Evolutionary conservation across 805 yeast species (phyloP), one percentile per base, ranked within the genome.

Genomic region (Ogataea methylovora): DNA sequence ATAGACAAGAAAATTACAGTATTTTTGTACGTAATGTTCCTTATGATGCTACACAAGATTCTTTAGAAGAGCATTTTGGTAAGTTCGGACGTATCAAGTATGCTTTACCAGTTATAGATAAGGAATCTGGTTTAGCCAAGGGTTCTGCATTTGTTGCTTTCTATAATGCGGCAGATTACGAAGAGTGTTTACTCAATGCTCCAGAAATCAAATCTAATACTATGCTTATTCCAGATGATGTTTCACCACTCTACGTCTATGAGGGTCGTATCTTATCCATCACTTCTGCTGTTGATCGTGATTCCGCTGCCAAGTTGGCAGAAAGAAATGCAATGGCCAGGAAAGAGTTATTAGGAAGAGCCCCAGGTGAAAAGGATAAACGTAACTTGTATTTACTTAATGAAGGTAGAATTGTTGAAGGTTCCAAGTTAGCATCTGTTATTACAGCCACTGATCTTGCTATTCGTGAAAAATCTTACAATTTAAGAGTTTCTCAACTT

Each of bases 61-160:
- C 79, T 2, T 66, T 92, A 26, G 69, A 65, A 31, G 85, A 77
- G 34, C 97, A 90, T 55, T 92, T 92, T 50, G 58, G 61, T 38
- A 71, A 76, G 45, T 87, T 92, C 54, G 98, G 98, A 10, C 72
- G 83, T 6, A 86, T 92, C 16, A 80, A 82, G 47, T 92, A 87
- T 54, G 98, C 98, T 1, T 68, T 92, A 29, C 96, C 97, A 0
- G 98, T 92, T 11, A 67, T 81, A 42, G 98, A 92, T 51, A 83
- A 68, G 51, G 81, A 68, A 36, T 79, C 95, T 3, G 94, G 94
- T 5, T 63, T 84, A 40, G 90, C 97, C 10, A 84, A 71, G 54
- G 98, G 98, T 42, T 82, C 96, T 1, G 98, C 96, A 0, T 92
- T 92, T 54, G 95, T 92, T 28, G 94, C 95, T 0, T 92, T 92